Evolutionary conservation across 352 stramenopile species (phyloP).

Genomic region (Pythium coloratum): DNA sequence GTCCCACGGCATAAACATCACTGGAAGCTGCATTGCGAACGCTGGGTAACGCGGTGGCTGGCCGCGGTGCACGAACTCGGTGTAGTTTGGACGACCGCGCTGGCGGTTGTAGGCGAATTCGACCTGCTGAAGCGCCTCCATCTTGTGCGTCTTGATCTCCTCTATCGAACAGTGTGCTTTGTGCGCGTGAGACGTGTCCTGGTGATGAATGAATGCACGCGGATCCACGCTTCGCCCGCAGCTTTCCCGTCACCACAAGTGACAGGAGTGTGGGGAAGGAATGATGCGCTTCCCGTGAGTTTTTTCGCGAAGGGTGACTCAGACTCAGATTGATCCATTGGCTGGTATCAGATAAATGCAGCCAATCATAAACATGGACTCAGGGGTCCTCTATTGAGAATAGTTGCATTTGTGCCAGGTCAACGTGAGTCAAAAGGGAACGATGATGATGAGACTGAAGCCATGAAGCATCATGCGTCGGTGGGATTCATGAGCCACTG

Average conservation of each 20-base stretch:
- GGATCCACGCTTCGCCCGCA: background rate
- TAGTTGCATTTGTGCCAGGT: slow-evolving; percentile 22
- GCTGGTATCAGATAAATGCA: slow-evolving; percentile 2
- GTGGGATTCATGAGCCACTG: background rate
- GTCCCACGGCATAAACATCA: slow-evolving; percentile 71
- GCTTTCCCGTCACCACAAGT: background rate
- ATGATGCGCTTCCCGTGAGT: slow-evolving; percentile 27
- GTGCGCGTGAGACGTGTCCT: background rate
- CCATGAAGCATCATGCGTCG: background rate
- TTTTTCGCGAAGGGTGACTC: slow-evolving; percentile 17
- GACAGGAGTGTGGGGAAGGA: slow-evolving; percentile 2
- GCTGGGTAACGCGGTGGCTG: slow-evolving; percentile 72
- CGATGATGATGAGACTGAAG: background rate
- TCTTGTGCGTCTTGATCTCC: slow-evolving; percentile 8
- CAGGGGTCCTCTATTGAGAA: slow-evolving; percentile 17
- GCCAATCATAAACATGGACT: slow-evolving; percentile 18
- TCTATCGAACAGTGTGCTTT: background rate
- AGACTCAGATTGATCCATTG: slow-evolving; percentile 14
- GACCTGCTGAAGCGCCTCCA: slow-evolving; percentile 52
- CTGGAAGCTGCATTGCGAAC: slow-evolving; percentile 65
- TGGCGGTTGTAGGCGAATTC: slow-evolving; percentile 77
- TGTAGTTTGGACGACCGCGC: slow-evolving; percentile 57
- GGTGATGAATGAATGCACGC: background rate
- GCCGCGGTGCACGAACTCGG: slow-evolving; percentile 53
- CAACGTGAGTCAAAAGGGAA: slow-evolving; percentile 11